Percentiles rank a stretch among this genome's conserved stretches.
These are phyloP conservation scores for Rhodotorula paludigena DNA, from an alignment of 768 basidiomycete genomes.

Conservation along the genomic window DNA sequence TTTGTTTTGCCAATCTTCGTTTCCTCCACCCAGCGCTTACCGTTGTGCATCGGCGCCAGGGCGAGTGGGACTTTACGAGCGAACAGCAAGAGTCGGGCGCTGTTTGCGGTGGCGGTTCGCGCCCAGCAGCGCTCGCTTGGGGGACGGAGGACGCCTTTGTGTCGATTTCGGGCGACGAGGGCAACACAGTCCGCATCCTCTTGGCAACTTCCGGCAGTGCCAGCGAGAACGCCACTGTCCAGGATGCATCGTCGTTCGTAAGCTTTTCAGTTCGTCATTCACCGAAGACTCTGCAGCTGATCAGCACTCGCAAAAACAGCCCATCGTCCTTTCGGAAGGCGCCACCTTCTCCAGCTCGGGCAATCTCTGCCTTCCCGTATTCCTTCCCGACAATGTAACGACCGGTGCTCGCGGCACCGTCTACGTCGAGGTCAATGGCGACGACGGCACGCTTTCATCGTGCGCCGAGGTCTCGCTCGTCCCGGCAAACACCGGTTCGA, in stretches of 20 bases:
- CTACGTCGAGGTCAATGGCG: constrained; percentile 12
- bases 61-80: not conserved
- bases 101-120: constrained; percentile 10
- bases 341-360: constrained; percentile 9
- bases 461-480: constrained; percentile 20
- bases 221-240: not conserved
- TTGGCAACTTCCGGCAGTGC: not conserved
- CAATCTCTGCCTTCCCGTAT: constrained; percentile 19
- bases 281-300: not conserved
- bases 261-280: not conserved
- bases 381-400: not conserved
- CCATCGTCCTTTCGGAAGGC: constrained; percentile 8
- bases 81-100: constrained; percentile 15
- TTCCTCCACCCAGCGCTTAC: rapidly evolving
- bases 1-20: not conserved
- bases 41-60: not conserved
- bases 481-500: not conserved
- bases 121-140: constrained; percentile 2
- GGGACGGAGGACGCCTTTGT: constrained; percentile 9
- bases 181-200: constrained; percentile 4
- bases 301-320: not conserved
- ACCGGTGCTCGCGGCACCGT: not conserved
- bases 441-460: constrained; percentile 2
- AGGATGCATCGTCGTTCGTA: constrained; percentile 5
- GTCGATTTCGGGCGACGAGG: constrained; percentile 8